Conservation (phyloP, 306 rosid genomes). For the Casuarina equisetifolia region DNA sequence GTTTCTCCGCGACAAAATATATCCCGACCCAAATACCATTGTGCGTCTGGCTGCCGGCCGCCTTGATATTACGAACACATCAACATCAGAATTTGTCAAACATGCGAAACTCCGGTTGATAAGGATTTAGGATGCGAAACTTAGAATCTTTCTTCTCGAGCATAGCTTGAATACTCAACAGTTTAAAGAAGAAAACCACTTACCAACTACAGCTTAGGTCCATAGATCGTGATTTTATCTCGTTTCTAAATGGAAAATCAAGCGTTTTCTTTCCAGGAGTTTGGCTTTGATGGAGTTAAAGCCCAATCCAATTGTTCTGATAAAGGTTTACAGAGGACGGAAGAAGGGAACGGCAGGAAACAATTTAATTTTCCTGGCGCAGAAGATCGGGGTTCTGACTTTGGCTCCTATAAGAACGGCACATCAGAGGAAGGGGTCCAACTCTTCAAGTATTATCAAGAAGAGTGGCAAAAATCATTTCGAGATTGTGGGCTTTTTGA, state of each 20-base stretch:
- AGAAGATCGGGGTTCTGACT: conserved; percentile 30
- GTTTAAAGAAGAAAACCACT: too few species aligned
- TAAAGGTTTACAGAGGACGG: conserved; percentile 20
- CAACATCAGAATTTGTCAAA: conserved; percentile 21
- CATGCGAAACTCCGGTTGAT: conserved; percentile 3
- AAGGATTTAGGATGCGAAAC: too few species aligned
- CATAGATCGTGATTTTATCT: neutral
- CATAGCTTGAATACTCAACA: too few species aligned
- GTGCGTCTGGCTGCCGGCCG: conserved; percentile 26
- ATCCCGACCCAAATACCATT: too few species aligned
- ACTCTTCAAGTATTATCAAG: conserved; percentile 29
- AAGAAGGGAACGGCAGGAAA: conserved; percentile 23
- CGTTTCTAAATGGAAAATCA: conserved; percentile 32
- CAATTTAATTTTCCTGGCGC: conserved; percentile 20
- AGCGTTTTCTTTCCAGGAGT: conserved; percentile 28
- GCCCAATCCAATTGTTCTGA: conserved; percentile 24
- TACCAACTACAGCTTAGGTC: neutral
- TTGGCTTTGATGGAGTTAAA: conserved; percentile 20
- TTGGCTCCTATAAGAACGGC: conserved; percentile 24
- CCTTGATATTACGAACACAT: conserved; percentile 7
- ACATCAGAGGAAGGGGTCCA: conserved; percentile 17
- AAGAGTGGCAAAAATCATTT: conserved; percentile 1
- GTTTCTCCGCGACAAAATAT: too few species aligned
- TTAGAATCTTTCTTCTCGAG: neutral
- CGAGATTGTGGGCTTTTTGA: conserved; percentile 30